Conservation (phyloP, 306 rosid genomes). For the Cercis canadensis region DNA sequence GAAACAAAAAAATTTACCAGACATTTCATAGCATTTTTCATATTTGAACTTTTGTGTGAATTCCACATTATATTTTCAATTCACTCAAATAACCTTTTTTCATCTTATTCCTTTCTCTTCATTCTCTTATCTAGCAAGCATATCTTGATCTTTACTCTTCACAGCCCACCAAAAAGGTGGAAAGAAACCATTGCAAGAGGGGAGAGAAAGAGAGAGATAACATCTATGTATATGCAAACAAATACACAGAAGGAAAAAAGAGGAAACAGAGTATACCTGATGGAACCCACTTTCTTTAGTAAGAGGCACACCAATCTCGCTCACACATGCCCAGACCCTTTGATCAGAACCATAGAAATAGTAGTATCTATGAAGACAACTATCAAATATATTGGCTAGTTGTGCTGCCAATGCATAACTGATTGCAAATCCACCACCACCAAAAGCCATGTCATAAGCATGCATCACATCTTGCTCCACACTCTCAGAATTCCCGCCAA, state of each 20-base stretch:
- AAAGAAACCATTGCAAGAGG: too few species aligned
- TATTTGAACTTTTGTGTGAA: too few species aligned
- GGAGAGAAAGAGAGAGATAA: background rate
- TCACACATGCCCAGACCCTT: slow-evolving; percentile 83
- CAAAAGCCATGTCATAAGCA: slow-evolving; percentile 87
- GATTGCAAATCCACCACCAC: slow-evolving; percentile 93
- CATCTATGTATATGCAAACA: background rate
- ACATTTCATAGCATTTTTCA: too few species aligned
- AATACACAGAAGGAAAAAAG: background rate
- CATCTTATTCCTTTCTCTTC: too few species aligned
- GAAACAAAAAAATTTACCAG: too few species aligned
- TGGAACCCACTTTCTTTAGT: slow-evolving; percentile 80
- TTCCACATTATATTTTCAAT: too few species aligned
- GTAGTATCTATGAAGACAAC: slow-evolving; percentile 76
- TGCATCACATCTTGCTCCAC: slow-evolving; percentile 86
- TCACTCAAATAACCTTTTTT: too few species aligned
- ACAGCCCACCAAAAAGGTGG: too few species aligned
- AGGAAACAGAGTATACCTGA: slow-evolving; percentile 64
- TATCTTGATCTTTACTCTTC: too few species aligned
- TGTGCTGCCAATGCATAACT: slow-evolving; percentile 79
- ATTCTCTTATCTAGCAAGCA: too few species aligned
- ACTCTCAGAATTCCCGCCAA: slow-evolving; percentile 96
- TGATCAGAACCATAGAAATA: slow-evolving; percentile 95
- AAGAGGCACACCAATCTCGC: slow-evolving; percentile 82
- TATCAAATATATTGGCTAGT: slow-evolving; percentile 65